phyloP scores from a whole-genome alignment of 331 rosid species.

The Dryas integrifolia region DNA sequence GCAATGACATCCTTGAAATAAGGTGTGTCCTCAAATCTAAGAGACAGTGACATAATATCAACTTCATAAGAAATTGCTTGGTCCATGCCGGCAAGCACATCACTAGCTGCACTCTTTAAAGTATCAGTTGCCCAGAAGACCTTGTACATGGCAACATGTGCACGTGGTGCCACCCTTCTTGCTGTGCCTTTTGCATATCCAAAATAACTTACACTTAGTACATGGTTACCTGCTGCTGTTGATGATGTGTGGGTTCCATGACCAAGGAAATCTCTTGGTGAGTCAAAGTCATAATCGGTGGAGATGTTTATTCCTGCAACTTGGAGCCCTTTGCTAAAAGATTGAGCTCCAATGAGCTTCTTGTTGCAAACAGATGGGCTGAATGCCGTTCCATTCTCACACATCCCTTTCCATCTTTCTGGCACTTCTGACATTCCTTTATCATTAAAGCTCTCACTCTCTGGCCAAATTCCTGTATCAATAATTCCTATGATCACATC shows the following conservation, averaged over 20 bases:
- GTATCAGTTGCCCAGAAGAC: background rate
- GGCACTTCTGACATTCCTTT: constrained; percentile 19
- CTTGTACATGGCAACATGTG: constrained; percentile 24
- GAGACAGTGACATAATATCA: constrained; percentile 24
- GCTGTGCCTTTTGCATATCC: constrained; percentile 23
- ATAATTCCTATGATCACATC: constrained; percentile 12
- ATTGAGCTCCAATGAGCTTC: constrained; percentile 24
- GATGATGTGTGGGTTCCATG: constrained; percentile 21
- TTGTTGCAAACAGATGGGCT: constrained; percentile 15
- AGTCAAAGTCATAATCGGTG: constrained; percentile 1
- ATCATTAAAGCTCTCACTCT: constrained; percentile 22
- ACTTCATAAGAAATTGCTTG: constrained; percentile 18
- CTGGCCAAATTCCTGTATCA: constrained; percentile 23
- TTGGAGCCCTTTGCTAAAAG: constrained; percentile 15
- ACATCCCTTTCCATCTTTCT: constrained; percentile 22
- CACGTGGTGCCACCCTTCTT: constrained; percentile 2
- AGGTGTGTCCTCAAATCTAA: constrained; percentile 7
- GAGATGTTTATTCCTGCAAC: constrained; percentile 12
- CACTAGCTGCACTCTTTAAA: background rate
- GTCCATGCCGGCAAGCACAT: constrained; percentile 20
- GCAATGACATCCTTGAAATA: background rate
- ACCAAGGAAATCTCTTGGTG: background rate
- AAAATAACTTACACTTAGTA: background rate
- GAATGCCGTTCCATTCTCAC: constrained; percentile 19
- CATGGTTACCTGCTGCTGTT: constrained; percentile 17